Evolutionary conservation across 2,329 filamentous ascomycete species (phyloP).

Genomic region (Botrytis porri): DNA sequence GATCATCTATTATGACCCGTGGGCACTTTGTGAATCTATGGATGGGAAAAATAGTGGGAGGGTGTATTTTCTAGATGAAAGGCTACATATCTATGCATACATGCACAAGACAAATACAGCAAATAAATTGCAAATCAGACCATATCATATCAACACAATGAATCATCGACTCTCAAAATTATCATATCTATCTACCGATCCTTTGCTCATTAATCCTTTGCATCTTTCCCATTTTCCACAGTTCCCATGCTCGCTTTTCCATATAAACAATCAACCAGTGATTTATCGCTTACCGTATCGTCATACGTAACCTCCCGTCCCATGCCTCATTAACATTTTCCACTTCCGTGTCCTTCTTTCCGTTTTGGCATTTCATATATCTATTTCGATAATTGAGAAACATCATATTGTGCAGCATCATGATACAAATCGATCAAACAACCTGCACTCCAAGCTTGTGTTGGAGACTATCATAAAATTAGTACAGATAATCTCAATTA

Average conservation of each 20-base stretch:
- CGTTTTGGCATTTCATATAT: not conserved
- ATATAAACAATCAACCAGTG: not conserved
- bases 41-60: not conserved
- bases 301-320: not conserved
- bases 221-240: not conserved
- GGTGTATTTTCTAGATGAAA: not conserved
- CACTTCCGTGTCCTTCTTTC: not conserved
- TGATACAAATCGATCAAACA: slow-evolving; percentile 96
- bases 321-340: not conserved
- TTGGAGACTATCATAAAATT: slow-evolving; percentile 65
- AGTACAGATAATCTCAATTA: slow-evolving; percentile 21
- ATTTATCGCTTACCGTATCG: not conserved
- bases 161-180: not conserved
- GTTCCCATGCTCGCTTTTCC: not conserved
- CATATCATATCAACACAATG: not conserved
- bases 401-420: slow-evolving; percentile 61
- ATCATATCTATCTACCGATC: not conserved
- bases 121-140: not conserved
- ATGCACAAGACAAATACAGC: not conserved
- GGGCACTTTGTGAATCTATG: not conserved
- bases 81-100: not conserved
- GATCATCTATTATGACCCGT: not conserved
- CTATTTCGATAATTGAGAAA: slow-evolving; percentile 24
- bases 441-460: slow-evolving; percentile 93
- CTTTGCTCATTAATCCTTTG: not conserved